phyloP scores from a whole-genome alignment of 345 rosid genomes.

The Citrus medica region DNA sequence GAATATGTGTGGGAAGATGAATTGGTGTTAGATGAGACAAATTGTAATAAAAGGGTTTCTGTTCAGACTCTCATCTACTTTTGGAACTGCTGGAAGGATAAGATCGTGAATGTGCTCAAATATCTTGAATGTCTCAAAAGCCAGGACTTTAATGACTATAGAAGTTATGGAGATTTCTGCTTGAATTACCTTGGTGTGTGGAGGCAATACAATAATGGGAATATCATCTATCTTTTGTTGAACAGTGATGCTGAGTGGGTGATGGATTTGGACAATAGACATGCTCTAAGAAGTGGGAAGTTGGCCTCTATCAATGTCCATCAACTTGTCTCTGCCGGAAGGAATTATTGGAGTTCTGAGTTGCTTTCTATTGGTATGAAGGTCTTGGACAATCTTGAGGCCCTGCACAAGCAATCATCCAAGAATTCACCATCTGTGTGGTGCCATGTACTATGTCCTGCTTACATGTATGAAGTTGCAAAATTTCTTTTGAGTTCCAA shows the following conservation, averaged over 20 bases:
- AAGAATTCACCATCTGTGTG: slow-evolving; percentile 25
- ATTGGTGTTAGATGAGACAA: slow-evolving; percentile 14
- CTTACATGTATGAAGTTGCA: slow-evolving; percentile 26
- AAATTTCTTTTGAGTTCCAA: slow-evolving; percentile 26
- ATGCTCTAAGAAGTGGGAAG: slow-evolving; percentile 14
- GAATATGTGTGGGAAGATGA: slow-evolving; percentile 30
- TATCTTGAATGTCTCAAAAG: slow-evolving; percentile 13
- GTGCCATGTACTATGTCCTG: slow-evolving; percentile 18
- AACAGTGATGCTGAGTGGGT: slow-evolving; percentile 36
- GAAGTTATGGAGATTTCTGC: slow-evolving; percentile 34
- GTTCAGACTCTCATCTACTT: slow-evolving; percentile 34
- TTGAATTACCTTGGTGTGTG: slow-evolving; percentile 44
- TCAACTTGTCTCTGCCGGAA: slow-evolving; percentile 32
- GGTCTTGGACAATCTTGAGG: slow-evolving; percentile 32
- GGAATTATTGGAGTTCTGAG: slow-evolving; percentile 33
- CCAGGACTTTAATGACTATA: background rate
- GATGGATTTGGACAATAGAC: slow-evolving; percentile 17
- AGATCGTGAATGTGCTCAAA: slow-evolving; percentile 20
- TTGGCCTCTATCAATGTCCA: slow-evolving; percentile 14
- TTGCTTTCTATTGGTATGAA: slow-evolving; percentile 35
- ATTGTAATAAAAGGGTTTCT: slow-evolving; percentile 14
- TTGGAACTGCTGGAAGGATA: slow-evolving; percentile 49
- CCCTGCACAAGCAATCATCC: background rate
- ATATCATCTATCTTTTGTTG: slow-evolving; percentile 24
- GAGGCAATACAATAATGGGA: slow-evolving; percentile 14